Conservation (phyloP, 352 stramenopile species). For the Globisporangium uncinulatum region DNA sequence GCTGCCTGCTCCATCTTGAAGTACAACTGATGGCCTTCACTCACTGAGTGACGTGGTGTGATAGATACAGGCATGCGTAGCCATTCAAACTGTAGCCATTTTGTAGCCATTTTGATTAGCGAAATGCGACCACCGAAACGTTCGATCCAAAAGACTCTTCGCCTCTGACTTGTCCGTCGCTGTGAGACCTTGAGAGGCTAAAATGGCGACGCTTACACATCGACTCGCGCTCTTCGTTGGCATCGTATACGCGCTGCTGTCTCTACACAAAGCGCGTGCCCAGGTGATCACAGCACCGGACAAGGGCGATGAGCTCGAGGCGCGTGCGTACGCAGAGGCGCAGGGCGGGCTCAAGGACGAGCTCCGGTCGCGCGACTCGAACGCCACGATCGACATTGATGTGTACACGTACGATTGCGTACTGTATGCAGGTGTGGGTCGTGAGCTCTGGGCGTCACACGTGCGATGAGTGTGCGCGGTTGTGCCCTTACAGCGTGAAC, state of each 20-base stretch:
- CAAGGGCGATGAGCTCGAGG: slow-evolving; percentile 64
- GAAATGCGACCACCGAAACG: no score
- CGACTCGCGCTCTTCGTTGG: background rate
- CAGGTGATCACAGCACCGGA: slow-evolving; percentile 65
- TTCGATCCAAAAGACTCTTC: no score
- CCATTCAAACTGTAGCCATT: no score
- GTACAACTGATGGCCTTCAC: no score
- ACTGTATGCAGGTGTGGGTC: no score
- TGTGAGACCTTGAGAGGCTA: no score
- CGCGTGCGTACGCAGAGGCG: slow-evolving; percentile 37
- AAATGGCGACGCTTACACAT: background rate
- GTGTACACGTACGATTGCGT: slow-evolving; percentile 42
- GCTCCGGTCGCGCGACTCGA: slow-evolving; percentile 33
- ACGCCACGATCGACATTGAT: slow-evolving; percentile 54
- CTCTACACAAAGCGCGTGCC: slow-evolving; percentile 1
- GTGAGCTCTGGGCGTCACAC: background rate
- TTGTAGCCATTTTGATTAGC: no score
- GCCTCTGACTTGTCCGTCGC: no score
- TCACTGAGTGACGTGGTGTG: no score
- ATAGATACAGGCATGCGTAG: no score
- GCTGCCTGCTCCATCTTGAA: background rate
- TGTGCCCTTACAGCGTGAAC: slow-evolving; percentile 23
- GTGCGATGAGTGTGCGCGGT: background rate
- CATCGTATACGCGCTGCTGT: background rate
- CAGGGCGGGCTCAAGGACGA: slow-evolving; percentile 31